phyloP scores from a whole-genome alignment of 805 yeast genomes.

The Candida arabinofermentans region DNA sequence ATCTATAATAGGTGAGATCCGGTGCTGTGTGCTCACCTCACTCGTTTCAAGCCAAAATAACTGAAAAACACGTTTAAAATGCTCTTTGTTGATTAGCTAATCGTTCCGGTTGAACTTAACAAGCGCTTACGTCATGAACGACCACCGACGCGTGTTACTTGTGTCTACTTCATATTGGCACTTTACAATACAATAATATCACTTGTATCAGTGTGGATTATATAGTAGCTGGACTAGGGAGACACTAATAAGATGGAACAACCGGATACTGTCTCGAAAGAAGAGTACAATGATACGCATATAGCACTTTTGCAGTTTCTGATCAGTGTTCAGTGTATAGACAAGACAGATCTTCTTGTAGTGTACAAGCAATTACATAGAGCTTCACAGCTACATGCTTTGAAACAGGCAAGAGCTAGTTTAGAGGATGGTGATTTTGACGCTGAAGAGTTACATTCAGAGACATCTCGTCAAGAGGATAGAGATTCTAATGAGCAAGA shows the following conservation, averaged over 20 bases:
- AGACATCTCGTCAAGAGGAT: neutral
- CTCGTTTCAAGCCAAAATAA: too few relatives aligned
- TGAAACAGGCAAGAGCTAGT: neutral
- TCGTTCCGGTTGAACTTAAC: too few relatives aligned
- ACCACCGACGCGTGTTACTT: too few relatives aligned
- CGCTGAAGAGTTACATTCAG: neutral
- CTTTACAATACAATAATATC: too few relatives aligned
- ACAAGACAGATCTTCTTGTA: constrained; percentile 6
- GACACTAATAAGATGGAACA: neutral
- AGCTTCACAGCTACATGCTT: neutral
- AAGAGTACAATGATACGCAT: constrained; percentile 12
- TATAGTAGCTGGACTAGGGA: neutral
- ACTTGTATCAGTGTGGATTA: too few relatives aligned
- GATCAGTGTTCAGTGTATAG: constrained; percentile 10
- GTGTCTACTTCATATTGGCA: too few relatives aligned
- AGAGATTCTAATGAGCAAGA: neutral
- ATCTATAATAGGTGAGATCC: too few relatives aligned
- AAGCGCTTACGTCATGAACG: too few relatives aligned
- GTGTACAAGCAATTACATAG: constrained; percentile 7
- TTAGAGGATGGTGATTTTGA: too few relatives aligned
- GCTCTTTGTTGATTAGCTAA: too few relatives aligned
- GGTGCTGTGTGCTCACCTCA: too few relatives aligned
- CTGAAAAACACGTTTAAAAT: too few relatives aligned
- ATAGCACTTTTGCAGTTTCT: constrained; percentile 14
- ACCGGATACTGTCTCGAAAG: neutral